phyloP scores from a whole-genome alignment of 1,284 basidiomycete species.

The Tilletia setariae region DNA sequence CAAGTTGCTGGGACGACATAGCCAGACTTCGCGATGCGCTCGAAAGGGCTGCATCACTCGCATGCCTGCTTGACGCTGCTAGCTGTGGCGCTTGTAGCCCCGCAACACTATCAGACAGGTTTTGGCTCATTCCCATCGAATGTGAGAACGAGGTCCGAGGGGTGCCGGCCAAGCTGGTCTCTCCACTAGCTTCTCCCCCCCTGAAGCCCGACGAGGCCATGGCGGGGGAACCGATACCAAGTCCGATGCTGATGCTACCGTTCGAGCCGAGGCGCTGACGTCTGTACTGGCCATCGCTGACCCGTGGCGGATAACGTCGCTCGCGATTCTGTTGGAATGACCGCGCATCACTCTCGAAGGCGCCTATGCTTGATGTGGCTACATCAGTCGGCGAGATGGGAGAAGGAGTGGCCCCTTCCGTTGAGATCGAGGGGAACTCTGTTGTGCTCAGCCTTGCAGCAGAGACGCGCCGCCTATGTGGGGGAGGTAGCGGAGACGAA shows the following conservation, averaged over 20 bases:
- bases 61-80: not conserved
- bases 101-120: too few species aligned
- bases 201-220: not conserved
- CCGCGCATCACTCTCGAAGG: too few species aligned
- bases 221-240: not conserved
- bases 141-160: not conserved
- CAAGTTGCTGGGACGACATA: too few species aligned
- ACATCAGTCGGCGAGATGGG: too few species aligned
- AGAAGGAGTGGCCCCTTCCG: too few species aligned
- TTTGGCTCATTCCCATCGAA: not conserved
- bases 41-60: conserved; percentile 2
- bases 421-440: too few species aligned
- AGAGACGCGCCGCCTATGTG: too few species aligned
- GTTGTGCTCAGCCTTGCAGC: too few species aligned
- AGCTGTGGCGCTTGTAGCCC: too few species aligned
- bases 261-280: conserved; percentile 3
- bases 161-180: not conserved
- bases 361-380: too few species aligned
- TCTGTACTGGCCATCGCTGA: not conserved
- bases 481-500: too few species aligned
- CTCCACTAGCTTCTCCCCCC: not conserved
- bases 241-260: not conserved
- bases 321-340: not conserved
- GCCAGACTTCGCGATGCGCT: not conserved
- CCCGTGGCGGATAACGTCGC: not conserved